These are phyloP conservation scores for Talaromyces stipitatus DNA, from an alignment of 495 filamentous ascomycete genomes.

Conservation along the genomic window DNA sequence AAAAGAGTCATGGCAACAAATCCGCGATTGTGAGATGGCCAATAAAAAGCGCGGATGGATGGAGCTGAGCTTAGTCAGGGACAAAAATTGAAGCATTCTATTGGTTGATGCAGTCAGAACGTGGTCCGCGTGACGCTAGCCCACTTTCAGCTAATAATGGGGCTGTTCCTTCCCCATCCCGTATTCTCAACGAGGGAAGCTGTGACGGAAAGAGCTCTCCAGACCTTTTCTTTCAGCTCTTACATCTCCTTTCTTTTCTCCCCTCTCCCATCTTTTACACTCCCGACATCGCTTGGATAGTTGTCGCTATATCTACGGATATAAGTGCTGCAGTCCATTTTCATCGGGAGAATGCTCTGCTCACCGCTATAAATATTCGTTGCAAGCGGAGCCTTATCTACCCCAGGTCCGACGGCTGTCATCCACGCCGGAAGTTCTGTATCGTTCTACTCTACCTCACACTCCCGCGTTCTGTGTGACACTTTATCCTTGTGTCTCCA, in stretches of 20 bases:
- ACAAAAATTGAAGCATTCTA: neutral
- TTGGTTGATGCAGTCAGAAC: neutral
- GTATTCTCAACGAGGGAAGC: neutral
- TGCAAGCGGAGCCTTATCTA: neutral
- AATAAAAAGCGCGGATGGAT: neutral
- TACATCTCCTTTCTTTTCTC: neutral
- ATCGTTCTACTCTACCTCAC: neutral
- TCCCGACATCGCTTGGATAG: no score
- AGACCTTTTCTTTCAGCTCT: neutral
- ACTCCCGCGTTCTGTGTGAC: no score
- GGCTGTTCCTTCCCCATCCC: neutral
- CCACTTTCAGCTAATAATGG: neutral
- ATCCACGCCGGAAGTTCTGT: neutral
- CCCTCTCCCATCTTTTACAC: no score
- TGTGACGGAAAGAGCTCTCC: neutral
- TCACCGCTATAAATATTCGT: neutral
- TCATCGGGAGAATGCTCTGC: neutral
- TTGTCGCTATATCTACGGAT: no score
- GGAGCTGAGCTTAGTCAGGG: neutral
- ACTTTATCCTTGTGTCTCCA: neutral
- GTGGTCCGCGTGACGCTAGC: neutral
- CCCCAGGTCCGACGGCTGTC: neutral
- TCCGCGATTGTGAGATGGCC: neutral
- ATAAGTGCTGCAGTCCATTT: no score
- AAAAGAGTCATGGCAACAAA: neutral